Evolutionary conservation across 2,329 filamentous ascomycete genomes (phyloP), one percentile per base, ranked within the genome.

Genomic region (Botryotinia calthae): DNA sequence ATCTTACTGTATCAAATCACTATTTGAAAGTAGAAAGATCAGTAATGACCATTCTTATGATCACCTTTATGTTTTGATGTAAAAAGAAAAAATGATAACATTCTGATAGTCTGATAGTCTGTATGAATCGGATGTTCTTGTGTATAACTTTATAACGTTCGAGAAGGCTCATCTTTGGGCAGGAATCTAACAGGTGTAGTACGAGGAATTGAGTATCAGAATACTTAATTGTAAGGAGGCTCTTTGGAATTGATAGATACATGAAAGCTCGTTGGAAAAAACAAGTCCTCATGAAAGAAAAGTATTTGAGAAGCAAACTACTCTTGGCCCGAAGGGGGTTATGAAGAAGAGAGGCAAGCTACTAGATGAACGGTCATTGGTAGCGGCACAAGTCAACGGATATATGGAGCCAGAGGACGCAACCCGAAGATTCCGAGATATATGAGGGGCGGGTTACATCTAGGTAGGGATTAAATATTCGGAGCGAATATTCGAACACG

Each of bases 11-110:
- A 6, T n/a, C 10, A 1, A 7, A 51, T n/a, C 6, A 25, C 10
- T 14, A 14, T 51, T 2, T 4, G 5, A n/a, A n/a, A n/a, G 14
- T 5, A 1, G 10, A 51, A 51, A 6, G 48, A 48, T 51, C 22
- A 25, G 14, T 6, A 0, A n/a, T n/a, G 22, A 1, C 10, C 1
- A 51, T 51, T 2, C n/a, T 1, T 51, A 10, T n/a, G 9, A n/a
- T 6, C 4, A 10, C 22, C 1, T 4, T 44, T 18, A 18, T 44
- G 4, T 14, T 51, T 5, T 51, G 4, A 51, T n/a, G 10, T 2
- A 5, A 4, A 51, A 14, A 51, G 25, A 6, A 2, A 51, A 14
- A 25, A 42, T 0, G 22, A 12, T 48, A 10, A 14, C 1, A n/a
- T n/a, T n/a, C n/a, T n/a, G n/a, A 7, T 6, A 34, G 25, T n/a